Percentiles rank a stretch among this genome's conserved stretches.
phyloP scores from a whole-genome alignment of 1,284 basidiomycete species.

The Trichosporon faecale region DNA sequence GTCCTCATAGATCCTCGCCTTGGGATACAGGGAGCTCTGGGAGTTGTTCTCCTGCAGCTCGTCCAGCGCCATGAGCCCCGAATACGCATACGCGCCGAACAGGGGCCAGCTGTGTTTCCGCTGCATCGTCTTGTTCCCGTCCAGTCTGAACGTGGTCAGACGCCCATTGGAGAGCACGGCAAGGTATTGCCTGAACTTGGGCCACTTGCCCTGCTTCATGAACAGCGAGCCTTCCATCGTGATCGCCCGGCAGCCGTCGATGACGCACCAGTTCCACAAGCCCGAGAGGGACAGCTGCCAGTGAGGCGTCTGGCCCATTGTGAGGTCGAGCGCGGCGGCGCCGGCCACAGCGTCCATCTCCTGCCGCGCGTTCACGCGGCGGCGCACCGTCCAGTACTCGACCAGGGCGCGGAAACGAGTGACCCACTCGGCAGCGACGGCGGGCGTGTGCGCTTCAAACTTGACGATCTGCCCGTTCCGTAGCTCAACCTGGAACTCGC shows the following conservation, averaged over 20 bases:
- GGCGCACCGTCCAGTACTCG: slow-evolving; percentile 42
- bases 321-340: not conserved
- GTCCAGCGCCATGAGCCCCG: slow-evolving; percentile 45
- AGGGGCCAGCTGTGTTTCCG: slow-evolving; percentile 41
- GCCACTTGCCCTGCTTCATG: slow-evolving; percentile 34
- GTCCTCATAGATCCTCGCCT: slow-evolving; percentile 47
- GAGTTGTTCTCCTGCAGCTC: slow-evolving; percentile 35
- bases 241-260: slow-evolving; percentile 44
- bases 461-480: slow-evolving; percentile 10
- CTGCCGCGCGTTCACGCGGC: slow-evolving; percentile 45
- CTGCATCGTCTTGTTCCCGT: slow-evolving; percentile 29
- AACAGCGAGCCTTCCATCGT: slow-evolving; percentile 43
- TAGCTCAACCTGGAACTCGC: slow-evolving; percentile 37
- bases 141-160: slow-evolving; percentile 42
- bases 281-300: slow-evolving; percentile 19
- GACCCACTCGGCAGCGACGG: slow-evolving; percentile 47
- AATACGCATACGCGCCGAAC: slow-evolving; percentile 50
- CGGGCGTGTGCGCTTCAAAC: slow-evolving; percentile 31
- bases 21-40: slow-evolving; percentile 28
- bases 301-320: not conserved
- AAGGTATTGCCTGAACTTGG: slow-evolving; percentile 39
- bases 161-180: slow-evolving; percentile 39
- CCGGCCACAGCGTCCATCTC: slow-evolving; percentile 41
- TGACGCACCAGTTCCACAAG: slow-evolving; percentile 51
- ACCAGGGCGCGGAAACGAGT: slow-evolving; percentile 32